These are phyloP conservation scores for Dictyostelium brefeldianum DNA, from an alignment of 78 protist genomes.

Conservation along the genomic window DNA sequence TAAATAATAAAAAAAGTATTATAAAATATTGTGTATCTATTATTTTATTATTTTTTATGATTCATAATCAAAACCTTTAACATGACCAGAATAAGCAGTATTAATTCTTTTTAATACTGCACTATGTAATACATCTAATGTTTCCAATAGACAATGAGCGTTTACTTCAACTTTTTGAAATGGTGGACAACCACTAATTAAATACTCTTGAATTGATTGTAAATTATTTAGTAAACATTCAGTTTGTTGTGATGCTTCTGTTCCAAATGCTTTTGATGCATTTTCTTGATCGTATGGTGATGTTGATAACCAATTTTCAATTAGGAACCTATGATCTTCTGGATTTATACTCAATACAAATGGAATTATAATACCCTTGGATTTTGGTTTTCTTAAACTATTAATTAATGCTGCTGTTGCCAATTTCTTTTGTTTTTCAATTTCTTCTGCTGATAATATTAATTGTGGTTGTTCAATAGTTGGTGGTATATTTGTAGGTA, in stretches of 20 bases:
- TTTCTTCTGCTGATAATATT: not conserved
- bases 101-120: conserved; percentile 77
- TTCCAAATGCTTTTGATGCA: conserved; percentile 61
- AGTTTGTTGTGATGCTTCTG: conserved; percentile 29
- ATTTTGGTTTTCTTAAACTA: conserved; percentile 64
- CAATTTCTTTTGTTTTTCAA: conserved; percentile 14
- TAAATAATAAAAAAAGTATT: not conserved
- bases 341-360: conserved; percentile 40
- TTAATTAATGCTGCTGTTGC: conserved; percentile 15
- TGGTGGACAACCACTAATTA: conserved; percentile 63
- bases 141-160: conserved; percentile 51
- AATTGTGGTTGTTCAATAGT: not conserved
- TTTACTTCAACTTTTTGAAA: conserved; percentile 69
- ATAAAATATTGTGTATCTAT: not conserved
- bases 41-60: conserved; percentile 11
- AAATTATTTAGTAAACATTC: conserved; percentile 29
- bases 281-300: conserved; percentile 21
- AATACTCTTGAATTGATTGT: conserved; percentile 65
- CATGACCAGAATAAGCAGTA: conserved; percentile 76
- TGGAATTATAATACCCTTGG: conserved; percentile 72
- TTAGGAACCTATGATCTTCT: conserved; percentile 44
- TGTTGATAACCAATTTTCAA: conserved; percentile 68
- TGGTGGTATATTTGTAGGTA: not conserved
- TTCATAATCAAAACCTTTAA: conserved; percentile 74
- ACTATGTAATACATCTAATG: conserved; percentile 68